A percentile compares a stretch with the other conserved stretches of the same genome.
Evolutionary conservation across 169 alveolate species (phyloP).

Genomic region (Babesia ovata): DNA sequence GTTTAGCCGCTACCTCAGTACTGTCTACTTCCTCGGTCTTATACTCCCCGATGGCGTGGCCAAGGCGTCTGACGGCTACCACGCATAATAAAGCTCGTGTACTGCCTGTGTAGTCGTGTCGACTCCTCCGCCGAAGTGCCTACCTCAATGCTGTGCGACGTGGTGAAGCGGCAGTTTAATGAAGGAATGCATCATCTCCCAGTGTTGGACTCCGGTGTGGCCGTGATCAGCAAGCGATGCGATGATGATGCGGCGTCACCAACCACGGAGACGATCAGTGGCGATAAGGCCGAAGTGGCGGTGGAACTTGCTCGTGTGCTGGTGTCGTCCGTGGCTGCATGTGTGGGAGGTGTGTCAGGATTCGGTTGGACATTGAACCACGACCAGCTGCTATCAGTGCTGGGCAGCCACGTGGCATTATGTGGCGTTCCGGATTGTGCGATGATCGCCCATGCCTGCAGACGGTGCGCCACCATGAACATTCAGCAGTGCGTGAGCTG

Average conservation of each 20-base stretch:
- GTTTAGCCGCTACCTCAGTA: slow-evolving; percentile 84
- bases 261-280: too few relatives aligned
- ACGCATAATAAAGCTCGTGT: too few relatives aligned
- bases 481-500: slow-evolving; percentile 2
- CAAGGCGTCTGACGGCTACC: too few relatives aligned
- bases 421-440: not conserved
- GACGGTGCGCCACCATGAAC: slow-evolving; percentile 10
- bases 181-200: not conserved
- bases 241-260: too few relatives aligned
- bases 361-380: not conserved
- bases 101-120: too few relatives aligned
- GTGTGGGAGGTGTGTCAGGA: too few relatives aligned
- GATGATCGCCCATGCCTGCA: not conserved
- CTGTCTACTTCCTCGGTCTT: slow-evolving; percentile 97
- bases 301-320: too few relatives aligned
- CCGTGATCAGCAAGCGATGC: not conserved
- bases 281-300: not conserved
- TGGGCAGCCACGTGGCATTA: not conserved
- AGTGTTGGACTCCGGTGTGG: too few relatives aligned
- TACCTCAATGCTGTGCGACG: too few relatives aligned
- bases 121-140: too few relatives aligned
- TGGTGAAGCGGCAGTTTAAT: not conserved
- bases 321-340: too few relatives aligned
- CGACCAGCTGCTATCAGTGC: slow-evolving; percentile 28
- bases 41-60: too few relatives aligned